These are phyloP conservation scores for Nannizzia gypsea DNA, from an alignment of 2,329 filamentous ascomycete genomes.

Conservation along the genomic window DNA sequence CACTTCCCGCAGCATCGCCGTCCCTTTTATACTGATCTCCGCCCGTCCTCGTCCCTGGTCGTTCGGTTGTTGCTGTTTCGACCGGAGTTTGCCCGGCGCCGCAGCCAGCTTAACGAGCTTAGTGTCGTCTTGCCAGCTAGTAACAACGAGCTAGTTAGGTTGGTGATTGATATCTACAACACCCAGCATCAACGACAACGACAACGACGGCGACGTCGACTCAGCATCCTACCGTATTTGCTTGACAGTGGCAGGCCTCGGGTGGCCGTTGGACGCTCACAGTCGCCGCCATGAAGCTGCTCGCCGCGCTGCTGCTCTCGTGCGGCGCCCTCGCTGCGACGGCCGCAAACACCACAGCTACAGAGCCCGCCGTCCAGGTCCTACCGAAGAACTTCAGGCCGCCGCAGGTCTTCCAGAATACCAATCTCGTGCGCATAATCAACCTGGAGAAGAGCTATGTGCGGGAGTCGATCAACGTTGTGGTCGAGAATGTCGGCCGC, in stretches of 20 bases:
- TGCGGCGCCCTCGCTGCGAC: conserved; percentile 15
- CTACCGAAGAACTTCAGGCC: conserved; percentile 55
- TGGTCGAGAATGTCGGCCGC: conserved; percentile 75
- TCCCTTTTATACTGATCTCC: neutral
- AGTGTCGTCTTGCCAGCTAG: neutral
- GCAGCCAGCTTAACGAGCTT: too few species aligned
- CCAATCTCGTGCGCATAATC: conserved; percentile 77
- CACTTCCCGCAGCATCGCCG: neutral
- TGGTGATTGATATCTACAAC: neutral
- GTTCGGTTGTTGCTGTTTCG: neutral
- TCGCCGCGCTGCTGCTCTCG: conserved; percentile 28
- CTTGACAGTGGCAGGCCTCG: neutral
- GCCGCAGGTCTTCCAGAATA: conserved; percentile 84
- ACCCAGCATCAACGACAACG: neutral
- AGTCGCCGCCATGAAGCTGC: conserved; percentile 31
- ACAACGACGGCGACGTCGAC: neutral
- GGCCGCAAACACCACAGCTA: conserved; percentile 20
- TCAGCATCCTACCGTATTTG: neutral
- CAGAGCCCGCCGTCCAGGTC: conserved; percentile 23
- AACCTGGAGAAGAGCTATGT: conserved; percentile 89
- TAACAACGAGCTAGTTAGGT: too few species aligned
- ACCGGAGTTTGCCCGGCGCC: neutral
- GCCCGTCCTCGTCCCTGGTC: neutral
- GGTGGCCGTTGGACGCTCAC: neutral
- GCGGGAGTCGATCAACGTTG: conserved; percentile 83